Base-by-base conservation (phyloP, 768 basidiomycete species). In the Dacryopinax spathularia region DNA sequence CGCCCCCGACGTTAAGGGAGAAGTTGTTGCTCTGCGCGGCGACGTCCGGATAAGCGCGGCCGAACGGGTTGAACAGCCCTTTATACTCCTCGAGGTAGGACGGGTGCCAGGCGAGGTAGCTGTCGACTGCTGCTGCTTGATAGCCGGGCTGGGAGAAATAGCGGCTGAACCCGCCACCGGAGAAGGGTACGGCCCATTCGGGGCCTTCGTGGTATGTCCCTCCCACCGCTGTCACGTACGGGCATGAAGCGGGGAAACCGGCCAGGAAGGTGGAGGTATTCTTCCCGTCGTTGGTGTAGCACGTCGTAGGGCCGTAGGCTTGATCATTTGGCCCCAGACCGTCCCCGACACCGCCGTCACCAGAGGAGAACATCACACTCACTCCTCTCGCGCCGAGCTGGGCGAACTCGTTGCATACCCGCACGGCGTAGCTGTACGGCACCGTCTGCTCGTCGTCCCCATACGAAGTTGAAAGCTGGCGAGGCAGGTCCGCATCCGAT, bases 101-200 rank as follows among this genome's bases (percentile, higher is more conserved):
- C 22, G 77, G 76, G 41, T 85, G 77, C 1, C 69, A 73, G 7
- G 72, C 63, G 43, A 87, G 73, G 71, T 77, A 87, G 1, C 67
- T 66, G 1, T 64, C 34, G 0, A 85, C 82, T 5, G 74, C 79
- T 1, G 29, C 29, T 0, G 79, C 65, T 68, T 87, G 86, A 69
- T 84, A 87, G 0, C 36, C 3, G 2, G 86, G 86, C 25, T 80
- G 80, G 22, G 67, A 0, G 70, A 83, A 85, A 61, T 82, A 81
- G 66, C 85, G 77, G 70, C 85, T 87, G 75, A 88, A 89, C 1
- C 87, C 87, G 34, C 87, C 87, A 1, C 86, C 85, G 13, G 85
- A 87, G 75, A 87, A 85, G 66, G 61, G 70, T 0, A 79, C 80
- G 0, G 82, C 82, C 15, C 76, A 76, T 70, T 89, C 87, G 0